phyloP scores from a whole-genome alignment of 2,329 filamentous ascomycete genomes.

The Immersiporthe knoxdaviesiana region DNA sequence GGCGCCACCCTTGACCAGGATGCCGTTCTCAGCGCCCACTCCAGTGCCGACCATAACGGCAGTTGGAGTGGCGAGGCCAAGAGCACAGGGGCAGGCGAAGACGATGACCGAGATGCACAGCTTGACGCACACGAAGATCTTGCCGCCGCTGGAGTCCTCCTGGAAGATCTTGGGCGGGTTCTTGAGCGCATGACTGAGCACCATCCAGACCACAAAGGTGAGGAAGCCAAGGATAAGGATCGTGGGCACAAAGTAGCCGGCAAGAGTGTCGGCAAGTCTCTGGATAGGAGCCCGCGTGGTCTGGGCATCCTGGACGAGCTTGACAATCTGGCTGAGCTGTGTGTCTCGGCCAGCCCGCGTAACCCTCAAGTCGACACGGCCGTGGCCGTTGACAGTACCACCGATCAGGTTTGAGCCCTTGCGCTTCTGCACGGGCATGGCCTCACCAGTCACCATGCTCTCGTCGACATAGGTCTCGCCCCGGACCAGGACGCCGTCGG shows the following conservation, averaged over 20 bases:
- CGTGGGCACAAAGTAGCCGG: slow-evolving; percentile 89
- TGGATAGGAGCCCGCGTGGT: slow-evolving; percentile 94
- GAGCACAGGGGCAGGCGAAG: slow-evolving; percentile 93
- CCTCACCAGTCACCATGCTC: slow-evolving; percentile 98
- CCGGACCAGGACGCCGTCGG: slow-evolving; percentile 82
- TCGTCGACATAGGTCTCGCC: slow-evolving; percentile 95
- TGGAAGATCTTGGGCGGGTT: slow-evolving; percentile 90
- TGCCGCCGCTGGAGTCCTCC: slow-evolving; percentile 79
- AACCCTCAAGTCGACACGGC: slow-evolving; percentile 88
- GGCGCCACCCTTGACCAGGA: slow-evolving; percentile 95
- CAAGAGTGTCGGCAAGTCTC: slow-evolving; percentile 84
- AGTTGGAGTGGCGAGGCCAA: slow-evolving; percentile 94
- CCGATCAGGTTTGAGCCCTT: slow-evolving; percentile 81
- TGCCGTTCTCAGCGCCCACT: slow-evolving; percentile 91
- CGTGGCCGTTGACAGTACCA: slow-evolving; percentile 93
- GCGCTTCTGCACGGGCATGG: slow-evolving; percentile 90
- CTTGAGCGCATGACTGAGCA: slow-evolving; percentile 82
- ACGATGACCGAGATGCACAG: slow-evolving; percentile 98
- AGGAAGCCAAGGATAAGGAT: slow-evolving; percentile 82
- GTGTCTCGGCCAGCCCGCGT: slow-evolving; percentile 92
- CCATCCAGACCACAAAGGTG: slow-evolving; percentile 93
- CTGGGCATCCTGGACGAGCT: slow-evolving; percentile 96
- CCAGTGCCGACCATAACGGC: slow-evolving; percentile 99
- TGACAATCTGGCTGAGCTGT: slow-evolving; percentile 96
- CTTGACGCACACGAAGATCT: slow-evolving; percentile 94